Percentiles rank a stretch among this genome's conserved stretches.
These are phyloP conservation scores for Monosporozyma aerobia DNA, from an alignment of 805 yeast genomes.

Conservation along the genomic window DNA sequence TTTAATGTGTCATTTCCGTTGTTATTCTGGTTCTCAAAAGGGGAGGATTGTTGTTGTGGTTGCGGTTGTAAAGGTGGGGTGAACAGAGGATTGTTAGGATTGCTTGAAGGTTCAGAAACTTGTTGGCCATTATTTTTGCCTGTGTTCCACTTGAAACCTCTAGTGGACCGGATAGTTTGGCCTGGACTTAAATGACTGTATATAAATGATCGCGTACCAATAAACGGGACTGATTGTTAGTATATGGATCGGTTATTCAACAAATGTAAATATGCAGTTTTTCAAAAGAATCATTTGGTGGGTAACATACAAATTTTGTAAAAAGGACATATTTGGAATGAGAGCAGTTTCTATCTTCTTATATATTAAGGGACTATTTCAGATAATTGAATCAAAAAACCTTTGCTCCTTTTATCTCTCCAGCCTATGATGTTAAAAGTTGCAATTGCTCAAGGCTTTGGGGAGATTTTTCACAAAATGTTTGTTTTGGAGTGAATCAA, in stretches of 20 bases:
- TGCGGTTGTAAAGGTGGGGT: slow-evolving; percentile 1
- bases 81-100: not conserved
- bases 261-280: not conserved
- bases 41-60: slow-evolving; percentile 1
- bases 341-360: not conserved
- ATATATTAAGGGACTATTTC: not conserved
- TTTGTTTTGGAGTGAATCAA: slow-evolving; percentile 1
- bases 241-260: not conserved
- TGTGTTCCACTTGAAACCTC: slow-evolving; percentile 36
- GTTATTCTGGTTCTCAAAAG: not conserved
- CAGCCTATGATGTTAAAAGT: not conserved
- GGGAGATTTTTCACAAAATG: not conserved
- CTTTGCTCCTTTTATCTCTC: not conserved
- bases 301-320: slow-evolving; percentile 25
- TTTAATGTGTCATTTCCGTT: not conserved
- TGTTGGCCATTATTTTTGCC: slow-evolving; percentile 1
- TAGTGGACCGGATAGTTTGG: slow-evolving; percentile 38
- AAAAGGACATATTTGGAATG: slow-evolving; percentile 17
- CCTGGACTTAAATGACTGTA: slow-evolving; percentile 36
- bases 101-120: not conserved
- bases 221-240: not conserved
- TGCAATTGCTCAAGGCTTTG: not conserved
- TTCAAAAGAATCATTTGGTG: not conserved
- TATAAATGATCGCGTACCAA: not conserved
- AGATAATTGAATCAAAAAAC: not conserved